Conservation (phyloP, 2,329 filamentous ascomycete species). For the Xylaria sp. region DNA sequence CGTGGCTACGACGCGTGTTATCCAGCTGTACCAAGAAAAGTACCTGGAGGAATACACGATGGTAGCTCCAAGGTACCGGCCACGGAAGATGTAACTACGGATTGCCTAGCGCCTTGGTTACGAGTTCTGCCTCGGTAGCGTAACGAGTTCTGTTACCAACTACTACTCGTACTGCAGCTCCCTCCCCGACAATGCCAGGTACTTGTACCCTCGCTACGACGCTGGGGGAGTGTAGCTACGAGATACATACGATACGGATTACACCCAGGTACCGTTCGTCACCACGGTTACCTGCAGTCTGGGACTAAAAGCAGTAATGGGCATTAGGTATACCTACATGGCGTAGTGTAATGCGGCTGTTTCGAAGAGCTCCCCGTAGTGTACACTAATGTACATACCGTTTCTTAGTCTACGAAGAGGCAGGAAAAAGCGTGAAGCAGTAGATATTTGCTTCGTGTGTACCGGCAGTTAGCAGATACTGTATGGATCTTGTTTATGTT, state of each 20-base stretch:
- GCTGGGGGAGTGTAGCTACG: too few relatives aligned
- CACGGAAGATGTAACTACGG: too few relatives aligned
- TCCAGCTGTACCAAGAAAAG: too few relatives aligned
- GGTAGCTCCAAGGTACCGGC: too few relatives aligned
- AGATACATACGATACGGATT: too few relatives aligned
- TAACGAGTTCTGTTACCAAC: background rate
- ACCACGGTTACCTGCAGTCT: background rate
- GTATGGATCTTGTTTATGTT: background rate
- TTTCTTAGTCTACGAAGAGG: too few relatives aligned
- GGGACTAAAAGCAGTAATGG: background rate
- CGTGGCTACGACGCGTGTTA: too few relatives aligned
- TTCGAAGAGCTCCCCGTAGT: background rate
- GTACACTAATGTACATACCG: background rate
- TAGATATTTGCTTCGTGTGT: too few relatives aligned
- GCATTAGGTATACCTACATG: background rate
- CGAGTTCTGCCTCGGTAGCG: background rate
- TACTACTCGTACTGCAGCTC: background rate
- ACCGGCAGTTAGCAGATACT: background rate
- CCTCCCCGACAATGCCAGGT: background rate
- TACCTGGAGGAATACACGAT: too few relatives aligned
- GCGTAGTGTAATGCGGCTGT: background rate
- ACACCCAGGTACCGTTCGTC: too few relatives aligned
- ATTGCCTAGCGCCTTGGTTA: background rate
- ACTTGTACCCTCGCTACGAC: background rate
- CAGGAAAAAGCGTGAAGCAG: too few relatives aligned